Base-by-base conservation (phyloP, 192 early-diverging fungal species). In the Dissophora globulifera region DNA sequence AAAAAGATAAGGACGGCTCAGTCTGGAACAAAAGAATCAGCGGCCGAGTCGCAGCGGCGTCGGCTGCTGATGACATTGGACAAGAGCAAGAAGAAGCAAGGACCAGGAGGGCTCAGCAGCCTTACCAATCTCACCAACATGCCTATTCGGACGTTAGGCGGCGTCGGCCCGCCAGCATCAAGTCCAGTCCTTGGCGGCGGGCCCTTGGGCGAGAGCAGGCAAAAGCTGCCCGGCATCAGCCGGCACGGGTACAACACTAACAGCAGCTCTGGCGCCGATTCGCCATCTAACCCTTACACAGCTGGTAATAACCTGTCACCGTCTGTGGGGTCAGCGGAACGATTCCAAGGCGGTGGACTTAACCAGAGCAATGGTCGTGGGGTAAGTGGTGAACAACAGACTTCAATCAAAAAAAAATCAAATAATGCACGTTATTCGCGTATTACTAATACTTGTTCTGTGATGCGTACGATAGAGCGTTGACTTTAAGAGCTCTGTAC, bases 141-240 rank as follows among this genome's bases (percentile, higher is more conserved):
- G 47, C 60, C 60, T 38, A 74, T 74, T 32, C 69, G 69, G n/a
- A 74, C 69, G 11, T 33, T 62, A 32, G 69, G 69, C 3, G 61
- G 69, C 11, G 19, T 64, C 6, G 69, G 69, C 6, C 33, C 41
- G 11, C n/a, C 50, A n/a, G 48, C 49, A 4, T 32, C 67, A 3
- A 63, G 20, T 6, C 33, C 69, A 7, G 13, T 32, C 23, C 58
- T 56, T 23, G 54, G 60, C 15, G 22, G 69, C 8, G 29, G 25
- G 3, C 29, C 22, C 1, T 26, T 29, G 16, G 13, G 25, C 23
- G 69, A 74, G 16, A 30, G 31, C 11, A 74, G 53, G n/a, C 60
- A 74, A 62, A 74, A 74, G 41, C 42, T 64, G 31, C 69, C 69
- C 0, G 69, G 69, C 2, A 57, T 74, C 12, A 74, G 31, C 35